Evolutionary conservation across 768 basidiomycete genomes (phyloP).

Genomic region (Pleurotus tuoliensis): DNA sequence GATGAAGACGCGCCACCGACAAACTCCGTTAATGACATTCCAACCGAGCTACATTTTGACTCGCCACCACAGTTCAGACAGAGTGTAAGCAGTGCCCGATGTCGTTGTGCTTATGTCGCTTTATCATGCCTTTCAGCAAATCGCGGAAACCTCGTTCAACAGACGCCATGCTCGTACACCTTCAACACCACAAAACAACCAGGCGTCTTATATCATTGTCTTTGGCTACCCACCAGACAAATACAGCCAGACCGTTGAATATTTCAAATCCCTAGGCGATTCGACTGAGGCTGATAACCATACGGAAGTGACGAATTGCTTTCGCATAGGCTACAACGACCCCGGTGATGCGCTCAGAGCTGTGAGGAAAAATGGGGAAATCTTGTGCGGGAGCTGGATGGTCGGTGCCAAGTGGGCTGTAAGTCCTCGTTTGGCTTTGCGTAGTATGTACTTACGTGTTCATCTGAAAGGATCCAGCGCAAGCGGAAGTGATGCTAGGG

Average conservation of each 20-base stretch:
- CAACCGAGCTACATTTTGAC: constrained; percentile 50
- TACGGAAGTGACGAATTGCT: constrained; percentile 73
- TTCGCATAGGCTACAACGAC: constrained; percentile 71
- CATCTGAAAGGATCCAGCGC: constrained; percentile 50
- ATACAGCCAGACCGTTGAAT: constrained; percentile 66
- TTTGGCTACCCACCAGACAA: constrained; percentile 88
- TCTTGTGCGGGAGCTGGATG: constrained; percentile 76
- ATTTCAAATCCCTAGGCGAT: constrained; percentile 71
- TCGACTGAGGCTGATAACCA: constrained; percentile 66
- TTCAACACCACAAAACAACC: constrained; percentile 26
- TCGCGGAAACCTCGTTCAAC: constrained; percentile 31
- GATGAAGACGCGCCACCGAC: constrained; percentile 83
- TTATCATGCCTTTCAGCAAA: constrained; percentile 17
- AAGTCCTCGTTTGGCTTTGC: constrained; percentile 25
- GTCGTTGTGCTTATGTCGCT: background rate
- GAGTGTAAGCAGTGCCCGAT: constrained; percentile 30
- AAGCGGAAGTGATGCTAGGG: constrained; percentile 51
- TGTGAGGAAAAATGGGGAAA: constrained; percentile 78
- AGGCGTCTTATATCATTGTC: constrained; percentile 65
- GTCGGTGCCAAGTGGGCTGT: constrained; percentile 86
- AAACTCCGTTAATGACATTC: constrained; percentile 71
- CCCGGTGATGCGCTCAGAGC: constrained; percentile 74
- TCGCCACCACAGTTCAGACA: constrained; percentile 40
- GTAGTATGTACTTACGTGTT: background rate
- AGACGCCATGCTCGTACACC: constrained; percentile 28